phyloP scores from a whole-genome alignment of 2,329 filamentous ascomycete genomes.

The Pseudocercospora musae region DNA sequence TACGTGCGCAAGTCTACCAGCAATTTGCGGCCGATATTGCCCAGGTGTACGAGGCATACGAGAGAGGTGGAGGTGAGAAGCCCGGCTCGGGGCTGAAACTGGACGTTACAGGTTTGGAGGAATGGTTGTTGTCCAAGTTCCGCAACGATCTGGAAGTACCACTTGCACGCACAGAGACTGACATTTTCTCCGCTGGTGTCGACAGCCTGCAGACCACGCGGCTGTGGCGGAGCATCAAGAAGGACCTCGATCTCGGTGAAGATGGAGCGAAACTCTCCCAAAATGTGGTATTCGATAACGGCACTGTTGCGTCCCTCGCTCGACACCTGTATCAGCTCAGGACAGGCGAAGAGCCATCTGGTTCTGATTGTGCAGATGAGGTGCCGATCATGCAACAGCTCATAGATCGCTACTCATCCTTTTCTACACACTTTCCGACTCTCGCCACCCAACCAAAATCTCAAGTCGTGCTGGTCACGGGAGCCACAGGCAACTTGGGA shows the following conservation, averaged over 20 bases:
- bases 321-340: constrained; percentile 45
- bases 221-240: constrained; percentile 28
- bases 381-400: constrained; percentile 46
- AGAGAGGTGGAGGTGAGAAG: constrained; percentile 11
- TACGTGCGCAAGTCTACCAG: constrained; percentile 51
- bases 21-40: constrained; percentile 50
- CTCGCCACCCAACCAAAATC: constrained; percentile 8
- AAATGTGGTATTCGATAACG: constrained; percentile 60
- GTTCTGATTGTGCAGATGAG: constrained; percentile 35
- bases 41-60: constrained; percentile 39
- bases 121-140: constrained; percentile 35
- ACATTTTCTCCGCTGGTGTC: constrained; percentile 36
- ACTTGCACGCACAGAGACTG: constrained; percentile 26
- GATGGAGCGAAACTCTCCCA: constrained; percentile 35
- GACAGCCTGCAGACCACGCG: constrained; percentile 36
- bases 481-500: constrained; percentile 64
- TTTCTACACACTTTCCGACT: constrained; percentile 31
- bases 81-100: constrained; percentile 23
- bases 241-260: constrained; percentile 17
- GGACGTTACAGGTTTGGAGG: constrained; percentile 34
- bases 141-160: constrained; percentile 25
- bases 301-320: constrained; percentile 46
- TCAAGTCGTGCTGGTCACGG: constrained; percentile 51
- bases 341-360: constrained; percentile 33
- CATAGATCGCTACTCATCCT: constrained; percentile 45